A percentile compares a stretch with the other conserved stretches of the same genome.
Conservation (phyloP, 208 protist species). For the Wallacemonas rigidus region DNA sequence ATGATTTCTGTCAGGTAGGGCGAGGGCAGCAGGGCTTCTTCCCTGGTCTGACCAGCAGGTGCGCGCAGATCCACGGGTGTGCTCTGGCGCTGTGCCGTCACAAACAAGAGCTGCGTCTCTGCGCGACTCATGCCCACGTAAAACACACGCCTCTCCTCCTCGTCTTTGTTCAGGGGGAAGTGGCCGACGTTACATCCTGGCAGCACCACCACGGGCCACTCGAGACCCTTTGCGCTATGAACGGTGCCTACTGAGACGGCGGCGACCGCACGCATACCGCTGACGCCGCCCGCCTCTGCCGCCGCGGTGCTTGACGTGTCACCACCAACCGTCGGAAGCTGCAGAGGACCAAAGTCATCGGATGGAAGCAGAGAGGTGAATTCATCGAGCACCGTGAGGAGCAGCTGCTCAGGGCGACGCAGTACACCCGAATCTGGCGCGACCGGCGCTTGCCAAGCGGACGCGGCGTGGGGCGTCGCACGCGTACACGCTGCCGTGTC, state of each 20-base stretch:
- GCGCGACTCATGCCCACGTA: conserved; percentile 90
- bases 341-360: conserved; percentile 75
- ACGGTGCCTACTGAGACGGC: conserved; percentile 73
- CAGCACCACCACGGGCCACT: conserved; percentile 85
- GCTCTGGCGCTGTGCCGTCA: conserved; percentile 44
- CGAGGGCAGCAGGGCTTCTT: conserved; percentile 33
- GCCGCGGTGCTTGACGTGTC: neutral
- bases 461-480: too few species aligned
- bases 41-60: neutral
- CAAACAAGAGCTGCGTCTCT: conserved; percentile 68
- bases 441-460: too few species aligned
- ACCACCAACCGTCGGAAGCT: neutral
- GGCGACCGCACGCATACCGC: neutral
- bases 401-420: conserved; percentile 27
- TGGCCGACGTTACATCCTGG: conserved; percentile 76
- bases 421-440: conserved; percentile 12
- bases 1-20: conserved; percentile 43
- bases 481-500: neutral
- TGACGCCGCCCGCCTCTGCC: neutral
- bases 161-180: conserved; percentile 49
- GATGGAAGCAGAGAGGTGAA: conserved; percentile 66
- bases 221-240: conserved; percentile 86
- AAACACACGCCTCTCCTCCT: conserved; percentile 83
- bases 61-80: neutral
- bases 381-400: conserved; percentile 77